Percentiles rank a stretch among this genome's conserved stretches.
These are phyloP conservation scores for Microbotryum lychnidis-dioicae DNA, from an alignment of 1,284 basidiomycete genomes.

Conservation along the genomic window DNA sequence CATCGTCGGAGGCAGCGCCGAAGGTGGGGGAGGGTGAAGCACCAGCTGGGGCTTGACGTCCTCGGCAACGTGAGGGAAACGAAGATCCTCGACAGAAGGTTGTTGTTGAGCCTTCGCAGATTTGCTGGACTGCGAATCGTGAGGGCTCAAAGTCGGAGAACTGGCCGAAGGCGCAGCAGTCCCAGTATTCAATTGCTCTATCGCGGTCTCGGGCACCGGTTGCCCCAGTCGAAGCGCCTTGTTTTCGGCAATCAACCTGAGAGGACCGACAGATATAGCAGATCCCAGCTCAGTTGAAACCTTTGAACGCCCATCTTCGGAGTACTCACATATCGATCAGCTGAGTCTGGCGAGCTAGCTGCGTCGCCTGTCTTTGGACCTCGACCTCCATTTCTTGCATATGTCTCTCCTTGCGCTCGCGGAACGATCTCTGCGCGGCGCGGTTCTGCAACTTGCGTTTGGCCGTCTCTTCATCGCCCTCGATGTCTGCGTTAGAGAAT, in stretches of 20 bases:
- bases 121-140: neutral
- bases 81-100: too few relatives aligned
- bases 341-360: constrained; percentile 3
- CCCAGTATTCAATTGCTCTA: neutral
- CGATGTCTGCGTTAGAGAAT: neutral
- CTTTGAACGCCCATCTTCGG: neutral
- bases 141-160: neutral
- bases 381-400: constrained; percentile 18
- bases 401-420: constrained; percentile 29
- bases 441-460: constrained; percentile 31
- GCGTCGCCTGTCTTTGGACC: constrained; percentile 13
- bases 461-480: constrained; percentile 14
- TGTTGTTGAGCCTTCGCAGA: neutral
- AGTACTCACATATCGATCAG: constrained; percentile 7
- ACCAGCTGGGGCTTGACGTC: constrained; percentile 3
- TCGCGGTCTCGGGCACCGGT: neutral
- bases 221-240: constrained; percentile 20
- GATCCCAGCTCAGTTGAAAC: neutral
- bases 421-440: constrained; percentile 26
- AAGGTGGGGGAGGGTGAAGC: neutral
- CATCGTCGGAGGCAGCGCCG: neutral
- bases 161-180: neutral
- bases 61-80: too few relatives aligned
- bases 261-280: neutral
- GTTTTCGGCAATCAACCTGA: constrained; percentile 16